These are phyloP conservation scores for Coccinonectria pachysandricola DNA, from an alignment of 2,329 filamentous ascomycete species.

Conservation along the genomic window DNA sequence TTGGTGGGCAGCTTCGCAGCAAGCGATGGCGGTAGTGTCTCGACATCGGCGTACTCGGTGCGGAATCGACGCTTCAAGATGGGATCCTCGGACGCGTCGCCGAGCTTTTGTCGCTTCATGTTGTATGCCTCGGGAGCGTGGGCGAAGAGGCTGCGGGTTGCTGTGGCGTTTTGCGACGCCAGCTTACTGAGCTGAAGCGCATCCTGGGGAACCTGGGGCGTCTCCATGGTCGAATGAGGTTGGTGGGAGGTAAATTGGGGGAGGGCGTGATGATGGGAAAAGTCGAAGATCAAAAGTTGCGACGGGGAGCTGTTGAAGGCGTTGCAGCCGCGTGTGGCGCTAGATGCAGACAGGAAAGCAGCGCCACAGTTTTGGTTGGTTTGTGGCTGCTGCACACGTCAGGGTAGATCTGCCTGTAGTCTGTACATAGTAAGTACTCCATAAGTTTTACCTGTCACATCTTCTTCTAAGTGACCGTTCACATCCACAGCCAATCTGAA, in stretches of 20 bases:
- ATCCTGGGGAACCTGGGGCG: slow-evolving; percentile 21
- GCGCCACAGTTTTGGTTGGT: slow-evolving; percentile 13
- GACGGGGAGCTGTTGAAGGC: slow-evolving; percentile 13
- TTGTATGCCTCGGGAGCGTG: slow-evolving; percentile 15
- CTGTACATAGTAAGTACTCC: no score
- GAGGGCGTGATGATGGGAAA: slow-evolving; percentile 2
- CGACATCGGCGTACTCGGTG: slow-evolving; percentile 68
- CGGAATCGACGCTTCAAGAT: slow-evolving; percentile 42
- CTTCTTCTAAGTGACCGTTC: no score
- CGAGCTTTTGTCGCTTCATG: slow-evolving; percentile 29
- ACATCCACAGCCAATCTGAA: no score
- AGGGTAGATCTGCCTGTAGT: no score
- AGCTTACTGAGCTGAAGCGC: slow-evolving; percentile 25
- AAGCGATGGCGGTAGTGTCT: slow-evolving; percentile 65
- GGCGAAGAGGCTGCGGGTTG: slow-evolving; percentile 23
- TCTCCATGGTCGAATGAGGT: slow-evolving; percentile 23
- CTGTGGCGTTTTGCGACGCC: slow-evolving; percentile 24
- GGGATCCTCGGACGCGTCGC: slow-evolving; percentile 24
- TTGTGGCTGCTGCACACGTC: slow-evolving; percentile 4
- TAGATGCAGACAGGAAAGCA: neutral
- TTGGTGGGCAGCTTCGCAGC: slow-evolving; percentile 64
- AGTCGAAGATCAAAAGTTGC: slow-evolving; percentile 14
- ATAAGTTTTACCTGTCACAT: no score
- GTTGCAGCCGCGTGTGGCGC: slow-evolving; percentile 23
- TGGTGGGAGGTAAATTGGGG: slow-evolving; percentile 4